These are phyloP conservation scores for Dendrobium catenatum DNA, from an alignment of 106 monocot species.

Conservation along the genomic window DNA sequence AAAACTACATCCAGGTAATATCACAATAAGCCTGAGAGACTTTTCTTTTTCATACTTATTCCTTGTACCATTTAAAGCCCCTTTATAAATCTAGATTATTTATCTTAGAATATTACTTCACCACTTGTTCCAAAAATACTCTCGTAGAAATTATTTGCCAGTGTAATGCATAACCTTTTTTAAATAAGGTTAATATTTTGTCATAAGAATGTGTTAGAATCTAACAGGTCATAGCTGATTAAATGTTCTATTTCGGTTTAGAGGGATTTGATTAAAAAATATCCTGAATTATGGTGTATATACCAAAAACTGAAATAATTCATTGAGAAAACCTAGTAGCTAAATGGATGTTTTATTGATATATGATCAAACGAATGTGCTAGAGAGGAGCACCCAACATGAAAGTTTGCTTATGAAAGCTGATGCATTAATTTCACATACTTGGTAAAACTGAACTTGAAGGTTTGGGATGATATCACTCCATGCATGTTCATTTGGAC, in stretches of 20 bases:
- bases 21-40: constrained; percentile 1
- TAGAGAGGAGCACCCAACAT: no score
- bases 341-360: no score
- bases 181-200: background rate
- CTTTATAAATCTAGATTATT: background rate
- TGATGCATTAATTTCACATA: no score
- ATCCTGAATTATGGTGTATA: background rate
- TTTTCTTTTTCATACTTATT: background rate
- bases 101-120: background rate
- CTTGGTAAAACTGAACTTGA: no score
- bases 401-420: no score
- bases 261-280: background rate
- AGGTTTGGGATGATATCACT: no score
- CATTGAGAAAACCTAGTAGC: no score
- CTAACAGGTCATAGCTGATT: background rate
- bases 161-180: background rate
- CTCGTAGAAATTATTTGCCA: background rate
- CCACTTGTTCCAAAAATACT: background rate
- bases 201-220: background rate
- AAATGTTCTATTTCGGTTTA: background rate
- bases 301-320: no score
- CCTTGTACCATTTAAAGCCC: background rate
- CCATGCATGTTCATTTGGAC: no score
- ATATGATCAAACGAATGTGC: no score
- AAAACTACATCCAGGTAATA: constrained; percentile 94